phyloP scores from a whole-genome alignment of 2,329 filamentous ascomycete genomes.

The Calonectria hawksworthii region DNA sequence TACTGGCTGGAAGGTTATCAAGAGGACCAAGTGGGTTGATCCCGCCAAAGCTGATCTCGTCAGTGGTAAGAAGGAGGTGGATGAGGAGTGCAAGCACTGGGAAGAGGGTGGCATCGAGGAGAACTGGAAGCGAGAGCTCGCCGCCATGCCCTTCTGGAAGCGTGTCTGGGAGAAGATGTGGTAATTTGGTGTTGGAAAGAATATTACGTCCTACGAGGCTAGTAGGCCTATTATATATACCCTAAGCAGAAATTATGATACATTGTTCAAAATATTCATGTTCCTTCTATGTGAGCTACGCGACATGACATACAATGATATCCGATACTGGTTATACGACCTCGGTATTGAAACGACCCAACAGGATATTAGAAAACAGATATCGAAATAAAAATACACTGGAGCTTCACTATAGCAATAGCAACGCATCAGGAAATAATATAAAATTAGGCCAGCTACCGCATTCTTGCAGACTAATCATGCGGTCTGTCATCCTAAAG shows the following conservation, averaged over 20 bases:
- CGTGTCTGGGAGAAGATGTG: slow-evolving; percentile 57
- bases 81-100: slow-evolving; percentile 64
- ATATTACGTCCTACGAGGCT: background rate
- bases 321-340: background rate
- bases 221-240: slow-evolving; percentile 17
- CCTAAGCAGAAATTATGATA: slow-evolving; percentile 5
- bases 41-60: slow-evolving; percentile 42
- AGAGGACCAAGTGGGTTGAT: slow-evolving; percentile 62
- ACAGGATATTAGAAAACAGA: background rate
- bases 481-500: too few species aligned
- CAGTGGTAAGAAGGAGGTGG: slow-evolving; percentile 75
- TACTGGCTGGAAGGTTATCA: slow-evolving; percentile 52
- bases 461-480: too few species aligned
- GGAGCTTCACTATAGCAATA: background rate
- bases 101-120: slow-evolving; percentile 62
- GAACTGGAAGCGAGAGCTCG: slow-evolving; percentile 55
- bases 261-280: slow-evolving; percentile 1
- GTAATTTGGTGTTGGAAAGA: slow-evolving; percentile 41
- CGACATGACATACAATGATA: background rate
- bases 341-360: background rate
- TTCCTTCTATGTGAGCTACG: background rate
- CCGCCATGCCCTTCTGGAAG: slow-evolving; percentile 51
- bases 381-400: background rate
- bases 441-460: too few species aligned
- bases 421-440: too few species aligned